Percentiles rank a stretch among this genome's conserved stretches.
Conservation (phyloP, 2,329 filamentous ascomycete species). For the Colletotrichum neosansevieriae region DNA sequence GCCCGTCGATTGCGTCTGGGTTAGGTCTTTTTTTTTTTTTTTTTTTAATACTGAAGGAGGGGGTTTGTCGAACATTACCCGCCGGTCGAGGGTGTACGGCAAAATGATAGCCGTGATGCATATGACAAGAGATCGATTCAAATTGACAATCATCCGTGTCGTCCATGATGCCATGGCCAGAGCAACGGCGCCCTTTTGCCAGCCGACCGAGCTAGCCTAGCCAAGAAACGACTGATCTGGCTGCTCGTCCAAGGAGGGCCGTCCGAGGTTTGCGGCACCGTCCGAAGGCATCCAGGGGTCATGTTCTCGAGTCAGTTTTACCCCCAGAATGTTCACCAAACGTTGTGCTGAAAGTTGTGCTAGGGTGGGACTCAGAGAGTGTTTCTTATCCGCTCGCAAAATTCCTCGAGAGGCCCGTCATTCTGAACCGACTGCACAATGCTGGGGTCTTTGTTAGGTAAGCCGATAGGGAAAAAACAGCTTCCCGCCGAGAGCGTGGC, state of each 20-base stretch:
- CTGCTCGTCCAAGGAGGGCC: constrained; percentile 32
- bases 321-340: constrained; percentile 11
- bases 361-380: not conserved
- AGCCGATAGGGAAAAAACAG: constrained; percentile 10
- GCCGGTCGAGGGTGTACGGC: constrained; percentile 1
- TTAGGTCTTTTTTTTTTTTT: constrained; percentile 3
- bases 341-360: not conserved
- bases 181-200: constrained; percentile 26
- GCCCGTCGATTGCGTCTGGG: constrained; percentile 28
- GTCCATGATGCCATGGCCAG: constrained; percentile 28
- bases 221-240: constrained; percentile 32
- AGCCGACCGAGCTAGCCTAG: no score
- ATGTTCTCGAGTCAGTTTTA: constrained; percentile 36
- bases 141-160: constrained; percentile 4
- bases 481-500: constrained; percentile 28
- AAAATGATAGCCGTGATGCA: constrained; percentile 25
- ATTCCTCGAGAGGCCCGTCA: constrained; percentile 19
- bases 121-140: constrained; percentile 15
- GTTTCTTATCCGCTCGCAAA: not conserved
- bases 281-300: constrained; percentile 38
- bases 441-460: not conserved
- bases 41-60: not conserved
- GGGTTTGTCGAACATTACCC: constrained; percentile 31
- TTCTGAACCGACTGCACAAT: not conserved
- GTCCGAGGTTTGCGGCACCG: constrained; percentile 39